A percentile compares a stretch with the other conserved stretches of the same genome.
Conservation (phyloP, 2,329 filamentous ascomycete species). For the Penicillium palitans region DNA sequence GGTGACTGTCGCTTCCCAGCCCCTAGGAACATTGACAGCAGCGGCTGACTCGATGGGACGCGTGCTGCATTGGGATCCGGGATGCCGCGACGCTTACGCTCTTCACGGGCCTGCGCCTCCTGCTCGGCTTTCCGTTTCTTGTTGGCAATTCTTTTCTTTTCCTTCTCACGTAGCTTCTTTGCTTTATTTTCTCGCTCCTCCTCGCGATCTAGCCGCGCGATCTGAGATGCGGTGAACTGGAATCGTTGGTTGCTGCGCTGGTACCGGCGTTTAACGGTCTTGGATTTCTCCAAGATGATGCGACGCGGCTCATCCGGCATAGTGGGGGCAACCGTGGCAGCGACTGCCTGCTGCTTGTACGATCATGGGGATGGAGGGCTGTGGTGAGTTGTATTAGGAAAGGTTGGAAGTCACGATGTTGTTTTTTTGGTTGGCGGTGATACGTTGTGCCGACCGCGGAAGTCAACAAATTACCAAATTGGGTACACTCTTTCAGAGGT, state of each 20-base stretch:
- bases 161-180: conserved; percentile 39
- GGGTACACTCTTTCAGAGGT: background rate
- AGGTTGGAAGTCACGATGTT: background rate
- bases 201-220: conserved; percentile 43
- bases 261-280: conserved; percentile 40
- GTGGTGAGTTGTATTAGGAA: background rate
- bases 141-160: conserved; percentile 35
- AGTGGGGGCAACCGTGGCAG: conserved; percentile 21
- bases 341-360: conserved; percentile 20
- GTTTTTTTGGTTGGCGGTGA: conserved; percentile 25
- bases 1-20: conserved; percentile 12
- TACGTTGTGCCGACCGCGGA: conserved; percentile 33
- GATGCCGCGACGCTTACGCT: conserved; percentile 33
- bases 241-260: conserved; percentile 42
- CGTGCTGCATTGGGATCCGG: conserved; percentile 34
- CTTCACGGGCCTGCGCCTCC: conserved; percentile 37
- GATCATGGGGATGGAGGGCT: conserved; percentile 18
- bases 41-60: conserved; percentile 38
- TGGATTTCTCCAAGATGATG: conserved; percentile 42
- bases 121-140: conserved; percentile 40
- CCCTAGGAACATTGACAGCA: conserved; percentile 36
- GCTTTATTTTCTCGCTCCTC: conserved; percentile 44
- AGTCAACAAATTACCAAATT: conserved; percentile 26
- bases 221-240: conserved; percentile 37
- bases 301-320: conserved; percentile 36